Percentiles rank a stretch among this genome's conserved stretches.
Conservation (phyloP, 805 yeast species). For the Candida pini region DNA sequence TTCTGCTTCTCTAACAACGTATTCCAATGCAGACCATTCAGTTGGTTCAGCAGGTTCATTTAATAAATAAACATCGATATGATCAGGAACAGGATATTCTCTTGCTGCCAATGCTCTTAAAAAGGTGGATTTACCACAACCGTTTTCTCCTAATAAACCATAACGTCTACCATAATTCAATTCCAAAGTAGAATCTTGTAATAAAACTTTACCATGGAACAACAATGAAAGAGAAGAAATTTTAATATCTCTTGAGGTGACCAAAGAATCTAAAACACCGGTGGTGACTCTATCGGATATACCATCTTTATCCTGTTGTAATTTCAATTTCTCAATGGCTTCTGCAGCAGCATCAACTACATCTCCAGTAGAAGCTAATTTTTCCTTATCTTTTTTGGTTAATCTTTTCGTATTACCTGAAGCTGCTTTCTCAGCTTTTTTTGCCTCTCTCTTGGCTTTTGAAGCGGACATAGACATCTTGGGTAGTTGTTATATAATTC, state of each 20-base stretch:
- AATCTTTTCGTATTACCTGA: constrained; percentile 68
- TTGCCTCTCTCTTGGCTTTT: constrained; percentile 97
- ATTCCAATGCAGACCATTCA: constrained; percentile 87
- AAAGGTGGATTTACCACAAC: constrained; percentile 97
- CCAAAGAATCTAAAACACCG: constrained; percentile 88
- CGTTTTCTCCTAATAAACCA: constrained; percentile 96
- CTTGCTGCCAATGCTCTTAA: constrained; percentile 90
- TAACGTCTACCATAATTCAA: constrained; percentile 96
- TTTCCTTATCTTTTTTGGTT: constrained; percentile 46
- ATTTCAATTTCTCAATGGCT: constrained; percentile 77
- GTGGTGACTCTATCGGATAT: constrained; percentile 95
- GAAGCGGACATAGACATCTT: constrained; percentile 71
- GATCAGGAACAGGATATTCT: constrained; percentile 92
- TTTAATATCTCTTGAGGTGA: constrained; percentile 91
- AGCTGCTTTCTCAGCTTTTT: constrained; percentile 87
- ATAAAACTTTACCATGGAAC: constrained; percentile 95
- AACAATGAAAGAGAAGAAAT: constrained; percentile 82
- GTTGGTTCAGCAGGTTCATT: constrained; percentile 98
- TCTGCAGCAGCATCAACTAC: constrained; percentile 62
- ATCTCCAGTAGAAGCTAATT: constrained; percentile 41
- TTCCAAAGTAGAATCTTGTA: constrained; percentile 89
- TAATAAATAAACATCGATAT: constrained; percentile 83
- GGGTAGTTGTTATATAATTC: neutral
- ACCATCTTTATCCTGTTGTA: constrained; percentile 93
- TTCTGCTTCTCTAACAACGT: constrained; percentile 97